These are phyloP conservation scores for Xylariales sp. DNA, from an alignment of 2,329 filamentous ascomycete genomes.

Conservation along the genomic window DNA sequence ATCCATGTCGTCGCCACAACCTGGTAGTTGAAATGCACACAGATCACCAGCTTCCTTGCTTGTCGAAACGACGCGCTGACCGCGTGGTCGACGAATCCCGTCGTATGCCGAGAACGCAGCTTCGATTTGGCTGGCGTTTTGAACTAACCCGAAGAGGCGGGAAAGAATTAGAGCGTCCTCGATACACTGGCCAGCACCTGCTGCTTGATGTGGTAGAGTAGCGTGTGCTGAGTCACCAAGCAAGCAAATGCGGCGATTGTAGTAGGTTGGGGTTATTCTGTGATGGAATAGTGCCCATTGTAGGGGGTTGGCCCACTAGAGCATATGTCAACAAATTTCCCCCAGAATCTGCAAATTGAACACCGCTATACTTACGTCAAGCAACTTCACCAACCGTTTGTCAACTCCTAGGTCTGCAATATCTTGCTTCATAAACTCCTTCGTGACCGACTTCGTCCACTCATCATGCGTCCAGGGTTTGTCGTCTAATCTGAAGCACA, in stretches of 20 bases:
- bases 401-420: slow-evolving; percentile 16
- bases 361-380: slow-evolving; percentile 12
- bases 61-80: slow-evolving; percentile 24
- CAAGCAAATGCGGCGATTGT: slow-evolving; percentile 17
- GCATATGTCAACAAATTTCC: not conserved
- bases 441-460: slow-evolving; percentile 15
- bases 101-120: slow-evolving; percentile 23
- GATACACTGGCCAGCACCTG: slow-evolving; percentile 21
- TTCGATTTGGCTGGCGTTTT: slow-evolving; percentile 13
- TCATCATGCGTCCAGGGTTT: slow-evolving; percentile 17
- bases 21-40: slow-evolving; percentile 20
- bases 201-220: slow-evolving; percentile 19
- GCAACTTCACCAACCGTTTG: slow-evolving; percentile 14
- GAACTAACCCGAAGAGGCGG: slow-evolving; percentile 17
- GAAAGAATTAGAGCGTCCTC: slow-evolving; percentile 21
- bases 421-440: slow-evolving; percentile 19
- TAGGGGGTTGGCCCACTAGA: slow-evolving; percentile 16
- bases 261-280: slow-evolving; percentile 19
- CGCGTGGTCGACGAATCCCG: slow-evolving; percentile 23
- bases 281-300: slow-evolving; percentile 22
- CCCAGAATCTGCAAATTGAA: not conserved
- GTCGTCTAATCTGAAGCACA: slow-evolving; percentile 17
- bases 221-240: slow-evolving; percentile 22
- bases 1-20: slow-evolving; percentile 21
- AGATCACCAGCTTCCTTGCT: slow-evolving; percentile 24